phyloP scores from a whole-genome alignment of 129 eudicot genomes.

The Centrapalus pauciflorus region DNA sequence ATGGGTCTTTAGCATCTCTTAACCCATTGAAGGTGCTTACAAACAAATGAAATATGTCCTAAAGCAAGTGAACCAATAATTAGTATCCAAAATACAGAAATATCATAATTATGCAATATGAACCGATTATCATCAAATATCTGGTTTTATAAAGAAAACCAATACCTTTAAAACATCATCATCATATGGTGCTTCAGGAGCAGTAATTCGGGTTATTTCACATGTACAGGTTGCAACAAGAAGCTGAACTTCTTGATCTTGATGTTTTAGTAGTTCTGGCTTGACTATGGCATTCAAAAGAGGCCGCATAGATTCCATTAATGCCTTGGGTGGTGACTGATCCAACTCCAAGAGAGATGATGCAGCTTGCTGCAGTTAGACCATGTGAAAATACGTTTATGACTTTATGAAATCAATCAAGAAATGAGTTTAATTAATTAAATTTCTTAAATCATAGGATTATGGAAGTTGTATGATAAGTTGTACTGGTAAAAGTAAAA shows the following conservation, averaged over 20 bases:
- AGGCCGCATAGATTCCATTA: constrained; percentile 78
- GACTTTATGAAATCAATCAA: constrained; percentile 5
- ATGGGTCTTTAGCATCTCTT: constrained; percentile 63
- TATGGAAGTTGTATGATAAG: not conserved
- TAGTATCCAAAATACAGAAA: constrained; percentile 11
- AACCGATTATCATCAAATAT: constrained; percentile 2
- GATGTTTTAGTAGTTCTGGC: constrained; percentile 81
- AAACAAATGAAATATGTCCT: constrained; percentile 80
- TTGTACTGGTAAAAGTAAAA: not conserved
- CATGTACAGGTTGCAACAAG: constrained; percentile 90
- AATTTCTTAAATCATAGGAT: constrained; percentile 10
- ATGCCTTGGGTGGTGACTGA: constrained; percentile 65
- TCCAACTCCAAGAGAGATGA: constrained; percentile 67
- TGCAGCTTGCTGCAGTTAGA: constrained; percentile 72
- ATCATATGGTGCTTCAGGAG: constrained; percentile 93
- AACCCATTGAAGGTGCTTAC: constrained; percentile 84
- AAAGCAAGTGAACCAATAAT: constrained; percentile 19
- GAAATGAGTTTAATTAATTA: not conserved
- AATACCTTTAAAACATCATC: constrained; percentile 79
- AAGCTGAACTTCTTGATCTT: constrained; percentile 77
- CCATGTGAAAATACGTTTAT: not conserved
- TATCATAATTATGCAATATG: constrained; percentile 2
- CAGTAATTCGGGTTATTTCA: constrained; percentile 92
- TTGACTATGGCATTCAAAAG: constrained; percentile 63
- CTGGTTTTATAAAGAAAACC: not conserved